phyloP scores from a whole-genome alignment of 2,329 filamentous ascomycete genomes.

The Curvularia hawaiiensis region DNA sequence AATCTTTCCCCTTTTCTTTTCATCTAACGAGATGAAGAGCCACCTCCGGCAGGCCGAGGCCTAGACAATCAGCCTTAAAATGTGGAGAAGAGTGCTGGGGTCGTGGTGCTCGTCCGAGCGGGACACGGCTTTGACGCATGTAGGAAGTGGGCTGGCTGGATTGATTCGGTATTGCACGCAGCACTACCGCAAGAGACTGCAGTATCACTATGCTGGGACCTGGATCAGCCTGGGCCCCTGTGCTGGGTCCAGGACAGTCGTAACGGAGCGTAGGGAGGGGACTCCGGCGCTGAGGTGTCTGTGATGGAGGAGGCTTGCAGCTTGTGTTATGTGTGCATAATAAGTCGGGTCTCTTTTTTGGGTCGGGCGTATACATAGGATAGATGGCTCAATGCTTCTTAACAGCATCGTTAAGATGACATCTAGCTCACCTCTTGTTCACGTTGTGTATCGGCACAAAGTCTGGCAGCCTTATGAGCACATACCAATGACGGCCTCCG shows the following conservation, averaged over 20 bases:
- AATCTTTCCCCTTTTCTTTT: constrained; percentile 13
- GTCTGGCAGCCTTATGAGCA: not conserved
- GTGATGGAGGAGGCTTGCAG: constrained; percentile 18
- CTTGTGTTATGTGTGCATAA: constrained; percentile 12
- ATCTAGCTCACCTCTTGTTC: not conserved
- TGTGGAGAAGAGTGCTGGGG: constrained; percentile 40
- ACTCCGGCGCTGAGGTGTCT: constrained; percentile 24
- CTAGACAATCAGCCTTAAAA: constrained; percentile 23
- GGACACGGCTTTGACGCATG: constrained; percentile 20
- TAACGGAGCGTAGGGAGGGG: constrained; percentile 35
- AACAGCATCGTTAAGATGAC: constrained; percentile 7
- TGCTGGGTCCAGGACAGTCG: constrained; percentile 22
- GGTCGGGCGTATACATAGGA: constrained; percentile 5
- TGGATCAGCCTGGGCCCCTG: constrained; percentile 30
- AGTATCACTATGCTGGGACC: constrained; percentile 32
- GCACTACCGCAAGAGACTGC: constrained; percentile 32
- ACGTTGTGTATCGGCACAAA: not conserved
- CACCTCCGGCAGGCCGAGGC: constrained; percentile 18
- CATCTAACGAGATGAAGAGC: constrained; percentile 34
- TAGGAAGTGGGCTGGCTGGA: constrained; percentile 17
- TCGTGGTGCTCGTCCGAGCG: constrained; percentile 17
- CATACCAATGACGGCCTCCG: not conserved
- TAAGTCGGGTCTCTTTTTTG: constrained; percentile 7
- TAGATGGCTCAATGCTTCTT: constrained; percentile 6
- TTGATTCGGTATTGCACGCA: constrained; percentile 27